phyloP scores from a whole-genome alignment of 345 rosid species.

The Excoecaria cochinchinensis region DNA sequence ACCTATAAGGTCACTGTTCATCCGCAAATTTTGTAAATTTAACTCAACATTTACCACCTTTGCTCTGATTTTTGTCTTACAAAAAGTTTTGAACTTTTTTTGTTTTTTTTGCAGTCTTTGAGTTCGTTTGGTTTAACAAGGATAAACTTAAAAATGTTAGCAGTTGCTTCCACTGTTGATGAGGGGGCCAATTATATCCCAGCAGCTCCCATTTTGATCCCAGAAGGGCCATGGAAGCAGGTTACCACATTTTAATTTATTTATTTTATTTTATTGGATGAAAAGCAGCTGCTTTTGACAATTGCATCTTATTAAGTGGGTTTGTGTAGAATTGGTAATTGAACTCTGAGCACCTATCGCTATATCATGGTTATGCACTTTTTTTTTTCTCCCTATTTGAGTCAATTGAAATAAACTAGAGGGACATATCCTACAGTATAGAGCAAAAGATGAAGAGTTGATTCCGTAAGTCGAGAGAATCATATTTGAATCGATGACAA shows the following conservation, averaged over 20 bases:
- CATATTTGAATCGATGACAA: not conserved
- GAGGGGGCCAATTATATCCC: slow-evolving; percentile 59
- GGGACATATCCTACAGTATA: not conserved
- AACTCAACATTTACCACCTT: no score
- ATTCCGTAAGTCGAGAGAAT: not conserved
- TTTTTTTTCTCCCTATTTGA: not conserved
- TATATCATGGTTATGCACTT: not conserved
- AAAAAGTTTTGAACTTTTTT: no score
- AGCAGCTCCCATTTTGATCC: slow-evolving; percentile 81
- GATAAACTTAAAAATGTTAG: slow-evolving; percentile 38
- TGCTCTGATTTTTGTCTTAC: not conserved
- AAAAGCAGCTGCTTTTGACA: not conserved
- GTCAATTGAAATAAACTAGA: not conserved
- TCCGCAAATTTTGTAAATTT: not conserved
- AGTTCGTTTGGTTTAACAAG: slow-evolving; percentile 31
- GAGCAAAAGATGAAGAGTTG: not conserved
- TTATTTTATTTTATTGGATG: not conserved
- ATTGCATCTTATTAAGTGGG: not conserved
- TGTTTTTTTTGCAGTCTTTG: slow-evolving; percentile 25
- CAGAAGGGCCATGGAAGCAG: slow-evolving; percentile 88
- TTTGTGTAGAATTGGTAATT: no score
- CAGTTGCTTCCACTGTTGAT: slow-evolving; percentile 33
- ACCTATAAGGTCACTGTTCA: slow-evolving; percentile 38
- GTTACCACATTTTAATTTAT: slow-evolving; percentile 21
- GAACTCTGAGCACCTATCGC: not conserved